A percentile compares a stretch with the other conserved stretches of the same genome.
These are phyloP conservation scores for Typha latifolia DNA, from an alignment of 176 grass and related monocot species.

Conservation along the genomic window DNA sequence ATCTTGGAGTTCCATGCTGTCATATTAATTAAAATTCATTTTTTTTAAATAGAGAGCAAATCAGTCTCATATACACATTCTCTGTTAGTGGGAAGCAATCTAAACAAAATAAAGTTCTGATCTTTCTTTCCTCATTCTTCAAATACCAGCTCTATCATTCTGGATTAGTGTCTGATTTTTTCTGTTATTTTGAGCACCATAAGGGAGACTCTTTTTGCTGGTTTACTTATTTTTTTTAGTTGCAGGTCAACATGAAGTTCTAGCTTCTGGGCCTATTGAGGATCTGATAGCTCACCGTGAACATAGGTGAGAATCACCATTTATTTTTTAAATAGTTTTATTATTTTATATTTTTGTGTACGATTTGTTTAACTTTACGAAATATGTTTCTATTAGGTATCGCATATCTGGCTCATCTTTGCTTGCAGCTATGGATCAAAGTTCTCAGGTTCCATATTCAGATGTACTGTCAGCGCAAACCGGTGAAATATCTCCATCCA, in stretches of 20 bases:
- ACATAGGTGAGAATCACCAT: constrained; percentile 58
- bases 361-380: constrained; percentile 7
- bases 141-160: no score
- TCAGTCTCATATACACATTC: no score
- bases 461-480: constrained; percentile 48
- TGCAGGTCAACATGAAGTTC: constrained; percentile 89
- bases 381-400: constrained; percentile 53
- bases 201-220: neutral
- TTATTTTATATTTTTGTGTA: neutral
- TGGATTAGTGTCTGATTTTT: neutral
- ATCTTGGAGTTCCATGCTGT: neutral
- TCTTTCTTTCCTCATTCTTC: no score
- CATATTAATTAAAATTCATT: neutral
- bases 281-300: constrained; percentile 98
- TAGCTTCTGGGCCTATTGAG: constrained; percentile 96
- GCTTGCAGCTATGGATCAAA: constrained; percentile 79
- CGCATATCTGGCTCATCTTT: constrained; percentile 93
- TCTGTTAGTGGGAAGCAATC: no score
- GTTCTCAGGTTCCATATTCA: constrained; percentile 62
- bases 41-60: no score
- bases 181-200: neutral
- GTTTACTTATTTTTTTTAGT: neutral
- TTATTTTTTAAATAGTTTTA: constrained; percentile 10
- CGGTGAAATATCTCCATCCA: constrained; percentile 44
- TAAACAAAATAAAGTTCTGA: no score